Conservation (phyloP, 768 basidiomycete genomes). For the Rickenella mellea region DNA sequence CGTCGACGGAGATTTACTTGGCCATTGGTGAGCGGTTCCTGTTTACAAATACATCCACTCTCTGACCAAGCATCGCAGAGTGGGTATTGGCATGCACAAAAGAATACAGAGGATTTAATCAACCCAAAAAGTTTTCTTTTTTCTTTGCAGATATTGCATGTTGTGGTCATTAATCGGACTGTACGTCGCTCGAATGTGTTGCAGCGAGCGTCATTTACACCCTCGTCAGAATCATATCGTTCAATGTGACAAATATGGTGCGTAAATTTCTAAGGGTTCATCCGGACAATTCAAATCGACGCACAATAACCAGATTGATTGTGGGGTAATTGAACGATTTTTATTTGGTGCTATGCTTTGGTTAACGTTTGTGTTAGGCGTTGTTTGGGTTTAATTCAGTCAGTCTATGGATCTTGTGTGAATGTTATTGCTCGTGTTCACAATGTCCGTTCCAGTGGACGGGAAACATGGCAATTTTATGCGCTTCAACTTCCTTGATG, state of each 20-base stretch:
- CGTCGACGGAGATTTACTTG: constrained; percentile 52
- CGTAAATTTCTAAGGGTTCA: constrained; percentile 2
- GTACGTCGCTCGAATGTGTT: constrained; percentile 25
- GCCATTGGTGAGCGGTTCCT: constrained; percentile 56
- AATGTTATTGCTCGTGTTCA: constrained; percentile 1
- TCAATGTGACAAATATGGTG: constrained; percentile 41
- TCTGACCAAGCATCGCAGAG: neutral
- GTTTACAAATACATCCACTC: too few relatives aligned
- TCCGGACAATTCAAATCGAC: constrained; percentile 1
- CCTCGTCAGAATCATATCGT: constrained; percentile 43
- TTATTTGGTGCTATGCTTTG: neutral
- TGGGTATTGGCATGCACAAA: constrained; percentile 2
- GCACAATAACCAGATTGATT: constrained; percentile 37
- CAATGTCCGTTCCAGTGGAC: constrained; percentile 32
- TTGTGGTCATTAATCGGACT: constrained; percentile 55
- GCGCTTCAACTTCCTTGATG: constrained; percentile 61
- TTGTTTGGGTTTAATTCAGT: constrained; percentile 65
- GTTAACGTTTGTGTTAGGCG: constrained; percentile 27
- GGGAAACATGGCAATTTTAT: constrained; percentile 57
- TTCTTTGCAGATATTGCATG: constrained; percentile 65
- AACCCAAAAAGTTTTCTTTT: constrained; percentile 43
- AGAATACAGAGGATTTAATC: constrained; percentile 1
- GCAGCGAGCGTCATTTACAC: neutral
- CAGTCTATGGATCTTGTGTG: constrained; percentile 12
- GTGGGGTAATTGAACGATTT: constrained; percentile 42